These are phyloP conservation scores for Vanderwaltozyma tropicalis DNA, from an alignment of 805 yeast genomes.

Conservation along the genomic window DNA sequence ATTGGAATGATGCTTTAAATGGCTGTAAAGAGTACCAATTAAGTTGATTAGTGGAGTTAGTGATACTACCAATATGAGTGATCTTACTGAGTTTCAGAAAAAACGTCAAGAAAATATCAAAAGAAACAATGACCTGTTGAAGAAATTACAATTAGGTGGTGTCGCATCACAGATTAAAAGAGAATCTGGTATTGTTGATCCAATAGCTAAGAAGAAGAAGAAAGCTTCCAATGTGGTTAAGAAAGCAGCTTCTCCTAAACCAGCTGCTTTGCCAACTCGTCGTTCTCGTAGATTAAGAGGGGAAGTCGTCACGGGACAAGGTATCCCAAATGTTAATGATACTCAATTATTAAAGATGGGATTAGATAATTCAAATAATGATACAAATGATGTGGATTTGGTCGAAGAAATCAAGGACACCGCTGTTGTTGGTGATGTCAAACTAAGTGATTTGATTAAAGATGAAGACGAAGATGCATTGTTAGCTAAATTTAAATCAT, in stretches of 20 bases:
- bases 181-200: constrained; percentile 33
- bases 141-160: constrained; percentile 56
- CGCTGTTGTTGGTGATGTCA: constrained; percentile 56
- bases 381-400: constrained; percentile 13
- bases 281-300: constrained; percentile 77
- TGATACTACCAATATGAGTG: constrained; percentile 14
- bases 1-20: too few species aligned
- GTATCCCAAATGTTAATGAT: constrained; percentile 22
- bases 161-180: constrained; percentile 43
- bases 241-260: constrained; percentile 10
- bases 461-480: constrained; percentile 30
- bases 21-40: too few species aligned
- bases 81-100: constrained; percentile 55
- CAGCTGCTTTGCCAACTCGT: constrained; percentile 44
- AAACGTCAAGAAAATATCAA: constrained; percentile 70
- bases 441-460: constrained; percentile 46
- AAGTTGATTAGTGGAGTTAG: too few species aligned
- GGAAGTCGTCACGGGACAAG: constrained; percentile 38
- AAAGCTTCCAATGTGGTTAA: constrained; percentile 7
- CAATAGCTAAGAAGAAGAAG: constrained; percentile 18
- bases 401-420: constrained; percentile 43
- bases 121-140: constrained; percentile 66
- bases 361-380: background rate
- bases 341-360: constrained; percentile 15
- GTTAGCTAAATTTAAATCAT: constrained; percentile 23